Evolutionary conservation across 495 filamentous ascomycete species (phyloP), one percentile per base, ranked within the genome.

Genomic region (Hyaloscypha hepaticicola): DNA sequence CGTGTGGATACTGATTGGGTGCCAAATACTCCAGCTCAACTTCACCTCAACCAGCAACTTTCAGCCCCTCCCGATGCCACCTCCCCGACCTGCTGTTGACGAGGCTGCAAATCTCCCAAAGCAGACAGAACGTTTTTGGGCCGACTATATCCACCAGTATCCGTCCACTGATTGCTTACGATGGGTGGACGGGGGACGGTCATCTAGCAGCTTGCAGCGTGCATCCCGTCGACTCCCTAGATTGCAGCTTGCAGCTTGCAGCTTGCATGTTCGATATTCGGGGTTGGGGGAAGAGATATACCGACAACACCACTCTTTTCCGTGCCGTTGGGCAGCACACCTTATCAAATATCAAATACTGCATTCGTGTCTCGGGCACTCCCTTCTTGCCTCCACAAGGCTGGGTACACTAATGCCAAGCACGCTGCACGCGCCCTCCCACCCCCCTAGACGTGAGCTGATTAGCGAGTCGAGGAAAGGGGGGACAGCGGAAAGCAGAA

Each of bases 131-230:
- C 9, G 19, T 16, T 25, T 34, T 53, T 63, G 66, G 65, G 66
- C 67, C 67, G 67, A 66, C 26, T 69, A 52, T 69, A 66, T 65
- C 67, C 67, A 59, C 51, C 26, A 66, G 57, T 69, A 66, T 65
- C 67, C 67, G 63, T 51, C 26, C 19, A 14, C 31, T 59, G 56
- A 60, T 55, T 65, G 55, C 34, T 58, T 26, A 50, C 58, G 59
- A 61, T 48, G 59, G 59, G 27, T 34, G 24, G 31, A 21, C 56
- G 56, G 26, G n/a, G n/a, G n/a, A n/a, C n/a, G n/a, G n/a, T n/a
- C n/a, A n/a, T n/a, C n/a, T n/a, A n/a, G 26, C 16, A 55, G 31
- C 61, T 50, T 64, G 52, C 52, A 64, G 25, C 52, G 11, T 58
- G 61, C 45, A 34, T 52, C 7, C 9, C 21, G 22, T 19, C 50